Evolutionary conservation across 2,329 filamentous ascomycete species (phyloP), one percentile per base, ranked within the genome.

Genomic region (Trichoderma sp.): DNA sequence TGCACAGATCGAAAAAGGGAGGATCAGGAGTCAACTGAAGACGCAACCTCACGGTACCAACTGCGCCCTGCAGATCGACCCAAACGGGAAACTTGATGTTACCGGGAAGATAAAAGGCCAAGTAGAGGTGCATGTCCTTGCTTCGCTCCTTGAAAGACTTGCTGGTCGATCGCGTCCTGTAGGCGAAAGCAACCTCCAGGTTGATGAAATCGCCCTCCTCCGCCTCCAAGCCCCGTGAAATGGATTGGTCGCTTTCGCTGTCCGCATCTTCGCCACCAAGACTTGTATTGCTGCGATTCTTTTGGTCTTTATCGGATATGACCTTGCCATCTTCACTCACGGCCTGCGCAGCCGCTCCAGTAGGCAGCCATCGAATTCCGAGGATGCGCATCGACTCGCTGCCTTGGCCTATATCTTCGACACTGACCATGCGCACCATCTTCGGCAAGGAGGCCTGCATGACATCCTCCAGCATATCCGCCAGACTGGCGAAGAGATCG

Each of bases 201-300:
- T 93, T 93, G 74, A 92, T 83, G 71, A 92, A 92, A 68, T 92
- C 89, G 12, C 90, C 90, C 72, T 92, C 88, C 74, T 92, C 90
- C 2, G 88, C 89, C 70, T 90, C 87, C 87, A 91, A 89, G 1
- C 87, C 88, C 69, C 88, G 82, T 2, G 75, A 75, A 21, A 78
- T 69, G 0, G 73, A 70, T 69, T 67, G 71, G 2, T 75, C 72
- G 77, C 72, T 57, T 79, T 69, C 5, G 69, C 67, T 9, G 1
- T 72, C 71, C 15, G 79, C 82, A 26, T 65, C 58, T 2, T 41
- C 64, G 9, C 74, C 69, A n/a, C 75, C 79, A 4, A 50, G 43
- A 7, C 39, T 34, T 24, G 41, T 50, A 9, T 44, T 50, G 51
- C 44, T 63, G 51, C 51, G 51, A 17, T 39, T 47, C 3, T 82